Percentiles rank a stretch among this genome's conserved stretches.
These are phyloP conservation scores for Cucumis melo DNA, from an alignment of 306 rosid species.

Conservation along the genomic window DNA sequence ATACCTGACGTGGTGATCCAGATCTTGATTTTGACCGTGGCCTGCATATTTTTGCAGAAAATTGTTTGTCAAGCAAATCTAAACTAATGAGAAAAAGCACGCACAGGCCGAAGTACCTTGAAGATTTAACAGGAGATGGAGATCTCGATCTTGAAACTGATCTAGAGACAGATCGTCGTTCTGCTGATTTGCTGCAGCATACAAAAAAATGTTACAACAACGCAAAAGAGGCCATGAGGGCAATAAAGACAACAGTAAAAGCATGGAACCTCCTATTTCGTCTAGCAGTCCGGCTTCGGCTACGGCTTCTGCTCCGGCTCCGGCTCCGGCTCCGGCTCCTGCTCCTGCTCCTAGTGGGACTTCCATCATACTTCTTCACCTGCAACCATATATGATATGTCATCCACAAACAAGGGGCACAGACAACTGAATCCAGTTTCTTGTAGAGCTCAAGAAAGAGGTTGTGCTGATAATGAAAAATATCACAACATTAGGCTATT, in stretches of 20 bases:
- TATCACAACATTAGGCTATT: neutral
- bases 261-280: constrained; percentile 47
- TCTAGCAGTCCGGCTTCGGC: constrained; percentile 58
- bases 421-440: neutral
- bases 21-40: constrained; percentile 49
- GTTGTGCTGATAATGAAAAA: neutral
- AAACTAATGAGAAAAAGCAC: neutral
- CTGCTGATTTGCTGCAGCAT: constrained; percentile 50
- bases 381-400: constrained; percentile 15
- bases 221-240: neutral
- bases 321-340: constrained; percentile 53
- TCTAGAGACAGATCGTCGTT: constrained; percentile 68
- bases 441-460: neutral
- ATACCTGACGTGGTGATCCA: constrained; percentile 63
- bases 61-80: neutral
- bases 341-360: constrained; percentile 68
- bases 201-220: neutral
- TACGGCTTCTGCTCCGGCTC: constrained; percentile 55
- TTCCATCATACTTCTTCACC: constrained; percentile 68
- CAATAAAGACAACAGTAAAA: neutral
- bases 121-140: constrained; percentile 63
- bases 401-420: neutral
- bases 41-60: constrained; percentile 27
- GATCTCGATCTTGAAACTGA: constrained; percentile 82
- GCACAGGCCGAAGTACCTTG: constrained; percentile 36